A percentile compares a stretch with the other conserved stretches of the same genome.
These are phyloP conservation scores for Chromera velia DNA, from an alignment of 73 alveolate species.

Conservation along the genomic window DNA sequence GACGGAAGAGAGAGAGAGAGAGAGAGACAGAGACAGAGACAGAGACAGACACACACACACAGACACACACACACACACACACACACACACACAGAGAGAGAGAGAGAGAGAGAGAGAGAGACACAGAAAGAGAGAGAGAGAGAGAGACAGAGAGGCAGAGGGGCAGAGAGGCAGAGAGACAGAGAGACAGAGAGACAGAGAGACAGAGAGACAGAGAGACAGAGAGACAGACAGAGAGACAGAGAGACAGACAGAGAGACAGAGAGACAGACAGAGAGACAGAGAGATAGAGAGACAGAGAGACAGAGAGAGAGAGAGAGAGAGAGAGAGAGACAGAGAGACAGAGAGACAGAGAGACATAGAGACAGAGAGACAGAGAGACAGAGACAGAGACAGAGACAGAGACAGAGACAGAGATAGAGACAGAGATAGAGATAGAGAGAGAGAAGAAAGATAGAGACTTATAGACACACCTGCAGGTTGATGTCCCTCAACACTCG, in stretches of 20 bases:
- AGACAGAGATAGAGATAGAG: too few relatives aligned
- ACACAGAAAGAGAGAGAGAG: too few relatives aligned
- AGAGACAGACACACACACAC: too few relatives aligned
- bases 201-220: constrained; percentile 1
- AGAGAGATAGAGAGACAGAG: too few relatives aligned
- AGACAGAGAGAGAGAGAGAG: neutral
- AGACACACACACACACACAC: too few relatives aligned
- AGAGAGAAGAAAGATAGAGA: too few relatives aligned
- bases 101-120: too few relatives aligned
- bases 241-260: neutral
- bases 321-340: neutral
- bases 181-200: constrained; percentile 1
- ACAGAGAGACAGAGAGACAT: neutral
- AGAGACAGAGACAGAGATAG: too few relatives aligned
- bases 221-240: neutral
- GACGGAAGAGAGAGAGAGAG: too few relatives aligned
- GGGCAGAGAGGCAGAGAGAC: neutral
- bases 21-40: too few relatives aligned
- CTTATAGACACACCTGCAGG: neutral
- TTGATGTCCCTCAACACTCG: neutral
- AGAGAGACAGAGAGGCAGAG: neutral
- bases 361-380: too few relatives aligned
- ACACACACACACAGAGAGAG: too few relatives aligned
- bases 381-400: neutral
- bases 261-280: neutral